Conservation (phyloP, 106 monocot species). For the Vanilla planifolia region DNA sequence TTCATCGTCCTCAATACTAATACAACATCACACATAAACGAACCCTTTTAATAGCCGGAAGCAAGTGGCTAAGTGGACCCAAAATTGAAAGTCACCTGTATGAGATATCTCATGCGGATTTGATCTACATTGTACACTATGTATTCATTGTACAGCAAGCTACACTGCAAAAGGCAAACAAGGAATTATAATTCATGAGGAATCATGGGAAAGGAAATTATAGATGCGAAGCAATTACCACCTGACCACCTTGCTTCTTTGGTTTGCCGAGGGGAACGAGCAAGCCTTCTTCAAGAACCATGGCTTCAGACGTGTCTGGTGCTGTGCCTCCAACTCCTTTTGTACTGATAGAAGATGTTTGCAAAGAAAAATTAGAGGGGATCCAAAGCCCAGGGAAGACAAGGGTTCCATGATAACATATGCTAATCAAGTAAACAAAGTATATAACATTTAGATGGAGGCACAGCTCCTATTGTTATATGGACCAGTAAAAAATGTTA, state of each 20-base stretch:
- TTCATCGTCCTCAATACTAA: no score
- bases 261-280: conserved; percentile 78
- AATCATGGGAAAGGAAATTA: no score
- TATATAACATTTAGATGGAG: no score
- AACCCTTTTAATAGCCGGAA: no score
- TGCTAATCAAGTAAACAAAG: no score
- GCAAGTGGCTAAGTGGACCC: no score
- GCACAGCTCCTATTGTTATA: no score
- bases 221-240: conserved; percentile 27
- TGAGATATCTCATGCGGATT: conserved; percentile 74
- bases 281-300: conserved; percentile 55
- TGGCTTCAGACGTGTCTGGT: conserved; percentile 48
- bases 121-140: conserved; percentile 91
- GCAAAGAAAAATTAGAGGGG: neutral
- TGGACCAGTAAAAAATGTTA: no score
- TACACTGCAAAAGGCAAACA: conserved; percentile 41
- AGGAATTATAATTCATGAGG: no score
- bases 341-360: conserved; percentile 37
- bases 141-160: conserved; percentile 88
- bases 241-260: conserved; percentile 24
- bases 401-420: no score
- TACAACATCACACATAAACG: no score
- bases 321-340: conserved; percentile 80
- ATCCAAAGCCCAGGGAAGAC: no score
- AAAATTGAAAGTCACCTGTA: conserved; percentile 83